phyloP scores from a whole-genome alignment of 2,329 filamentous ascomycete species.

The Calycina marina region DNA sequence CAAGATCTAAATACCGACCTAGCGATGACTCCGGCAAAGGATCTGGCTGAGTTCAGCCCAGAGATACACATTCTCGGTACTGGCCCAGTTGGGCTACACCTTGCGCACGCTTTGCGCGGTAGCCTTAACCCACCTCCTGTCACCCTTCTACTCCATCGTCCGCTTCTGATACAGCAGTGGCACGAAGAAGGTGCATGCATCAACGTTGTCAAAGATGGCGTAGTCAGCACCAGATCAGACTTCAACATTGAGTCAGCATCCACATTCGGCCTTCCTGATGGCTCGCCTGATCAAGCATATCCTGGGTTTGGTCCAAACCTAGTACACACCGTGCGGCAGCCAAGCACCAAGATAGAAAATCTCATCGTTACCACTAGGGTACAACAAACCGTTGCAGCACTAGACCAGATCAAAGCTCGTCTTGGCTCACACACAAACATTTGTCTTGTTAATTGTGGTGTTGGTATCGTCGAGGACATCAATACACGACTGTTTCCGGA shows the following conservation, averaged over 20 bases:
- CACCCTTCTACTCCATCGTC: constrained; percentile 44
- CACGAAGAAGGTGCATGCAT: constrained; percentile 29
- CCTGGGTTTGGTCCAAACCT: constrained; percentile 13
- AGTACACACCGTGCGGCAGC: constrained; percentile 17
- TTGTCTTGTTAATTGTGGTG: constrained; percentile 64
- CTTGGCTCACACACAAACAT: constrained; percentile 57
- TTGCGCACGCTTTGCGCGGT: constrained; percentile 49
- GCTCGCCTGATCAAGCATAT: constrained; percentile 9
- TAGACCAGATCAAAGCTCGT: constrained; percentile 48
- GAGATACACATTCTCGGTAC: constrained; percentile 50
- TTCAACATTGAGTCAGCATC: constrained; percentile 20
- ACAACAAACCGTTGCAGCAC: constrained; percentile 36
- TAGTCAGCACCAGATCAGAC: constrained; percentile 23
- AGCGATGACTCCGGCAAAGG: background rate
- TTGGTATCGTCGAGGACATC: constrained; percentile 71
- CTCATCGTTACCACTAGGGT: constrained; percentile 58
- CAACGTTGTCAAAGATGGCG: constrained; percentile 29
- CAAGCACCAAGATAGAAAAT: constrained; percentile 40
- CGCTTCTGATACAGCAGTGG: constrained; percentile 30
- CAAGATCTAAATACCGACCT: no score
- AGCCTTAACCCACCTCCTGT: constrained; percentile 46
- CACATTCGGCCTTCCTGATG: constrained; percentile 4
- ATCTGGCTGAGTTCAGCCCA: constrained; percentile 1
- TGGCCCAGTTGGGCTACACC: constrained; percentile 47
- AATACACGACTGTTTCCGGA: constrained; percentile 58